phyloP scores from a whole-genome alignment of 306 rosid genomes.

The Pyrus bretschneideri region DNA sequence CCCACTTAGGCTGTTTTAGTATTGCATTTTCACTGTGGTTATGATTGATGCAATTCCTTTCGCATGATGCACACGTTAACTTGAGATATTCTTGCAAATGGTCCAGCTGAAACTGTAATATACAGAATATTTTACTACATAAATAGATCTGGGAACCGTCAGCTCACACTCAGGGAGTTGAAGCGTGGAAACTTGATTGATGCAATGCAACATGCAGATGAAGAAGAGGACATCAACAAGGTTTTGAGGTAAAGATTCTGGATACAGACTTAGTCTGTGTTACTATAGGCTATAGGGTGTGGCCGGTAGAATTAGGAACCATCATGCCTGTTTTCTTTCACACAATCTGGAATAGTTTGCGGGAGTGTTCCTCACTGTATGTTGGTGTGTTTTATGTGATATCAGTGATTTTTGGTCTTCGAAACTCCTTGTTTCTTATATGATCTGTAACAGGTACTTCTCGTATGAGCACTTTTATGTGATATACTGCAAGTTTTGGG shows the following conservation, averaged over 20 bases:
- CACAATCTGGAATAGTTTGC: slow-evolving; percentile 1
- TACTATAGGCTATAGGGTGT: slow-evolving; percentile 1
- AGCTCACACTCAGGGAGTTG: slow-evolving; percentile 87
- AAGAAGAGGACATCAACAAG: slow-evolving; percentile 98
- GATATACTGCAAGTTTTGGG: slow-evolving; percentile 99
- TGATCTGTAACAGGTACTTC: slow-evolving; percentile 58
- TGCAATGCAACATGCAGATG: slow-evolving; percentile 99
- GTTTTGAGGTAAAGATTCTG: slow-evolving; percentile 70
- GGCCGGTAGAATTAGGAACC: slow-evolving; percentile 1
- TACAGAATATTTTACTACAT: slow-evolving; percentile 95
- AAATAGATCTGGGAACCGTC: slow-evolving; percentile 87
- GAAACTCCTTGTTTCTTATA: background rate
- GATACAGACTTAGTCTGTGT: slow-evolving; percentile 15
- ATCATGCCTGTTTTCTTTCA: background rate
- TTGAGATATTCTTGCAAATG: slow-evolving; percentile 32
- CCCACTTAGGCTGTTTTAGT: background rate
- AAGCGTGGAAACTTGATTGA: slow-evolving; percentile 93
- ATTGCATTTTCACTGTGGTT: background rate
- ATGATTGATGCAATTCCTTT: slow-evolving; percentile 4
- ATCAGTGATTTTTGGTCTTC: background rate
- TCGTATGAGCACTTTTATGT: slow-evolving; percentile 98
- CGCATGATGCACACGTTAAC: slow-evolving; percentile 10
- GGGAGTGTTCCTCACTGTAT: background rate
- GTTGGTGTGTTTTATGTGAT: background rate
- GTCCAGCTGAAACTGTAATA: slow-evolving; percentile 98